Base-by-base conservation (phyloP, 768 basidiomycete species). In the Naganishia randhawae region DNA sequence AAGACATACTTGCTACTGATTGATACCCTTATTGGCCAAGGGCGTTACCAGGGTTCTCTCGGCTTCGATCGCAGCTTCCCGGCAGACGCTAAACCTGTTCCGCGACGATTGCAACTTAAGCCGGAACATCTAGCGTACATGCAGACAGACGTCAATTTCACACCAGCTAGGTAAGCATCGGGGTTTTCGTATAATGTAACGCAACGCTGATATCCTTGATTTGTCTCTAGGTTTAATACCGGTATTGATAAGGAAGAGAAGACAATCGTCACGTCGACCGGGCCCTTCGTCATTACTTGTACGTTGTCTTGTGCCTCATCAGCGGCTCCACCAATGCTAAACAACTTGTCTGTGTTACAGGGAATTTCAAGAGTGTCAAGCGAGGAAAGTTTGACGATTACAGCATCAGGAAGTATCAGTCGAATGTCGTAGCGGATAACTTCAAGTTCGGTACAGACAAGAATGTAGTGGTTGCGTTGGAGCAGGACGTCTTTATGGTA, bases 361-460 rank as follows among this genome's bases (percentile, higher is more conserved):
- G 80, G 94, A 94, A 98, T 85, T 95, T 99, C 78, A 85, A 84
- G 51, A 92, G 94, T 76, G 90, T 98, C 71, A 97, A 95, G 85
- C 88, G 88, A 80, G 96, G 96, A 64, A 85, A 86, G 57, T 83
- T 89, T 50, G 91, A 92, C 80, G 89, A 89, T 78, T 98, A 97
- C 76, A 92, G 95, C 75, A 94, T 98, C 83, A 93, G 94, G 85
- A 84, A 84, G 78, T 97, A 96, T 77, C 89, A 92, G 74, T 92
- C 95, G 74, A 84, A 85, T 52, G 93, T 98, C 67, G 93, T 98
- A 0, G 94, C 96, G 71, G 96, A 99, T 80, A 91, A 89, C 81
- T 99, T 99, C 86, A 91, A 89, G 81, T 98, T 94, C 76, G 95
- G 93, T 16, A 91, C 95, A 74, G 94, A 98, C 81, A 90, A 92